Evolutionary conservation across 768 basidiomycete species (phyloP), one percentile per base, ranked within the genome.

Genomic region (Termitomyces sp.): DNA sequence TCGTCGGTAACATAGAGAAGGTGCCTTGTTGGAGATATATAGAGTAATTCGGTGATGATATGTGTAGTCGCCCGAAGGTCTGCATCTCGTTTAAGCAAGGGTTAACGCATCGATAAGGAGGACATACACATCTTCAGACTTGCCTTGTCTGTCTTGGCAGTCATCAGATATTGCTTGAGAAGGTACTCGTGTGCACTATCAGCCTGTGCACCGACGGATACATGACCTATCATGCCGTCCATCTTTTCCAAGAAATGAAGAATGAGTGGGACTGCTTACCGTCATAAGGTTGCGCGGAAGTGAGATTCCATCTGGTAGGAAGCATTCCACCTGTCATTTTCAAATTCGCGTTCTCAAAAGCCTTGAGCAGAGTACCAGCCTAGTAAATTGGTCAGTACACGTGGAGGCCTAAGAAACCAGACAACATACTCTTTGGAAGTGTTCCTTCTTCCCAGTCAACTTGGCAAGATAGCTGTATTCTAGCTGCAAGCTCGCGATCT

Each of bases 401-500:
- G 3, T 1, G 9, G 37, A 36, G 3, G 32, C 5, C 34, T 20
- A 30, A 61, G 4, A 46, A 42, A 18, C 26, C 6, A 36, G 16
- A 55, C 5, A 24, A 70, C 81, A 13, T 60, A 86, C 88, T 58
- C 78, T 79, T 54, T 83, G 78, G 59, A 77, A 80, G 64, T 87
- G 85, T 37, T 77, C 77, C 52, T 81, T 79, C 60, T 88, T 86
- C 2, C 88, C 89, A 1, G 91, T 93, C 10, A 87, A 69, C 62
- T 89, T 86, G 1, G 89, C 88, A 2, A 95, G 80, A 63, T 94
- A 94, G 56, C 87, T 81, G 68, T 93, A 91, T 70, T 96, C 95
- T 50, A 96, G 68, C 67, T 95, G 92, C 55, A 89, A 76, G 44
- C 83, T 91, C 4, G 85, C 90, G 42, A 93, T 85, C 70, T 97